Base-by-base conservation (phyloP, 345 rosid species). In the Eucalyptus sideroxylon region DNA sequence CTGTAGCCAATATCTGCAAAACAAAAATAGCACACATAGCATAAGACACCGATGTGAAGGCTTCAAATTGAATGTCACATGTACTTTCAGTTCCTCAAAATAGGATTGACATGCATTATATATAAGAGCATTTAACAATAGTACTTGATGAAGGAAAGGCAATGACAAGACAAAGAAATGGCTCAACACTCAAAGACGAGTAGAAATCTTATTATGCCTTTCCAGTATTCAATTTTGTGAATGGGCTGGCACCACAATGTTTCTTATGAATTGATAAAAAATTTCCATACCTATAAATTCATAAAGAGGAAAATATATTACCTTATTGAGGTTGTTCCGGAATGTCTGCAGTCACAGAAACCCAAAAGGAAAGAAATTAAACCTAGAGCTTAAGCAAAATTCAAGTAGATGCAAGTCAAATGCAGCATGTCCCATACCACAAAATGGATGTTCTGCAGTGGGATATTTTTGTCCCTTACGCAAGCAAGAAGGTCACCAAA, bases 321-420 rank as follows among this genome's bases (percentile, higher is more conserved):
- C 99, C 97, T 98, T 96, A 91, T 97, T 98, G 62, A 98, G 97
- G 93, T 97, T 97, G 94, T 98, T 96, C 26, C 99, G 98, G 91
- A 90, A 98, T 16, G 98, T 96, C 99, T 97, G 96, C 86, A 89
- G 89, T 53, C 87, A 88, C 45, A 83, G 72, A 86, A 81, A 44
- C 40, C 42, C 45, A 86, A 59, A 49, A 51, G 51, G 88, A 89
- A 72, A 31, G 81, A 88, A 50, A 37, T 89, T 30, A 86, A 87
- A 86, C 67, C 77, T 88, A 62, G 86, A 89, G 62, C 45, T 87
- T 87, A 56, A 77, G 69, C 47, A 87, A 4, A 24, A 69, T 87
- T 50, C 23, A 31, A 5, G 89, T 44, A n/a, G 82, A 88, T 26
- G 83, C 6, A 62, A 86, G 88, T 90, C 60, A 55, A 56, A 90